Evolutionary conservation across 1,139 yeast genomes (phyloP).

Genomic region (Nematodospora anomalae): DNA sequence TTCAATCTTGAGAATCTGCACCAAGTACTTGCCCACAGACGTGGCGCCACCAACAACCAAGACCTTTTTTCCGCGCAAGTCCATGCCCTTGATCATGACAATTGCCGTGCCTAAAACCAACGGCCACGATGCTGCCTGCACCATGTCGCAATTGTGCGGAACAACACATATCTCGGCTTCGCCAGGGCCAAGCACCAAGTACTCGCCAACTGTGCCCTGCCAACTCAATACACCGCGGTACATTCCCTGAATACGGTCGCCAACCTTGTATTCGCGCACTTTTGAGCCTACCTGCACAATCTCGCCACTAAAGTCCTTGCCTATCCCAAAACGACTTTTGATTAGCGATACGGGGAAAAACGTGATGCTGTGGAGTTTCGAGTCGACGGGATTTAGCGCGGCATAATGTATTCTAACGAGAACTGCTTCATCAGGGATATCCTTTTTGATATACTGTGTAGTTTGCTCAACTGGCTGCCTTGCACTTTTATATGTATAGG

Average conservation of each 20-base stretch:
- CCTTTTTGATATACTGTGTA: slow-evolving; percentile 21
- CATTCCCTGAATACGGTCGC: slow-evolving; percentile 66
- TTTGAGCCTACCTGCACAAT: slow-evolving; percentile 54
- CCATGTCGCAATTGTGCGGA: slow-evolving; percentile 48
- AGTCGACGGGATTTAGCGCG: slow-evolving; percentile 68
- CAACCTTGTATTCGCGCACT: slow-evolving; percentile 39
- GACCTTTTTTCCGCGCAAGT: slow-evolving; percentile 26
- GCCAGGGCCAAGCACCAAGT: slow-evolving; percentile 33
- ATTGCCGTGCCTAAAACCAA: slow-evolving; percentile 58
- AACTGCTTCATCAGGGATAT: slow-evolving; percentile 41
- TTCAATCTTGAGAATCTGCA: slow-evolving; percentile 55
- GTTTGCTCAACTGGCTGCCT: slow-evolving; percentile 15
- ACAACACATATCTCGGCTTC: slow-evolving; percentile 39
- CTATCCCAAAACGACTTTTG: slow-evolving; percentile 41
- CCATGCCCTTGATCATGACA: slow-evolving; percentile 30
- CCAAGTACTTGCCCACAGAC: slow-evolving; percentile 59
- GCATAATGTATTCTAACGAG: slow-evolving; percentile 61
- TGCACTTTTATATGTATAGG: slow-evolving; percentile 19
- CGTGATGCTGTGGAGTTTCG: slow-evolving; percentile 42
- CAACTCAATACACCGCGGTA: slow-evolving; percentile 40
- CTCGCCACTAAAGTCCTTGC: slow-evolving; percentile 68
- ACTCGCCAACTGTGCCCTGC: slow-evolving; percentile 52
- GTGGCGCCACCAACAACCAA: slow-evolving; percentile 73
- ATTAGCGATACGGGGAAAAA: slow-evolving; percentile 11
- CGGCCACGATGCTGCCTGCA: slow-evolving; percentile 61